A percentile compares a stretch with the other conserved stretches of the same genome.
These are phyloP conservation scores for Agaricales sp. DNA, from an alignment of 1,284 basidiomycete genomes.

Conservation along the genomic window DNA sequence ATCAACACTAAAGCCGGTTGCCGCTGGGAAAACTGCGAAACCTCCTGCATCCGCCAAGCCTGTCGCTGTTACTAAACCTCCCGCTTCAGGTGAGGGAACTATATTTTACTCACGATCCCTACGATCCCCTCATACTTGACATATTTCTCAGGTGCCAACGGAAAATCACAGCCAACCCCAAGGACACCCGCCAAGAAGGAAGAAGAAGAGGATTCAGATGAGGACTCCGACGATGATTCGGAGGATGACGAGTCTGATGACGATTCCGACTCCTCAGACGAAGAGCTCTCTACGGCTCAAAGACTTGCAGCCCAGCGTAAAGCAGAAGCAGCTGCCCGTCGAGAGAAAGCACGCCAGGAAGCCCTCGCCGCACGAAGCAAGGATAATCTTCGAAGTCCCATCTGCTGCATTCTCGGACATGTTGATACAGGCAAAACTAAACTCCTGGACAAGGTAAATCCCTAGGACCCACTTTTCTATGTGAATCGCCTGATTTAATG, in stretches of 20 bases:
- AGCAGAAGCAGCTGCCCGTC: conserved; percentile 74
- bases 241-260: conserved; percentile 36
- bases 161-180: background rate
- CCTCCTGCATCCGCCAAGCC: too few species aligned
- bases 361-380: conserved; percentile 84
- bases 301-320: conserved; percentile 69
- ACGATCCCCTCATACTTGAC: too few species aligned
- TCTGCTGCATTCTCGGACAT: conserved; percentile 98
- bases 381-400: conserved; percentile 91
- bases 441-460: conserved; percentile 82
- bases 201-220: conserved; percentile 15
- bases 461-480: conserved; percentile 7
- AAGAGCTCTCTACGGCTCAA: conserved; percentile 56
- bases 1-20: too few species aligned
- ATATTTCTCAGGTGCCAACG: background rate
- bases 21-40: conserved; percentile 18
- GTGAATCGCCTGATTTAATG: background rate
- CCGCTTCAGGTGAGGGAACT: too few species aligned
- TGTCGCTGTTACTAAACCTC: too few species aligned
- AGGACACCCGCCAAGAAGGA: conserved; percentile 13
- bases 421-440: conserved; percentile 99
- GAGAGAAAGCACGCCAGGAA: conserved; percentile 76
- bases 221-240: conserved; percentile 26
- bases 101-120: too few species aligned
- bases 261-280: conserved; percentile 40